These are phyloP conservation scores for Pterulicium gracile DNA, from an alignment of 1,284 basidiomycete species.

Conservation along the genomic window DNA sequence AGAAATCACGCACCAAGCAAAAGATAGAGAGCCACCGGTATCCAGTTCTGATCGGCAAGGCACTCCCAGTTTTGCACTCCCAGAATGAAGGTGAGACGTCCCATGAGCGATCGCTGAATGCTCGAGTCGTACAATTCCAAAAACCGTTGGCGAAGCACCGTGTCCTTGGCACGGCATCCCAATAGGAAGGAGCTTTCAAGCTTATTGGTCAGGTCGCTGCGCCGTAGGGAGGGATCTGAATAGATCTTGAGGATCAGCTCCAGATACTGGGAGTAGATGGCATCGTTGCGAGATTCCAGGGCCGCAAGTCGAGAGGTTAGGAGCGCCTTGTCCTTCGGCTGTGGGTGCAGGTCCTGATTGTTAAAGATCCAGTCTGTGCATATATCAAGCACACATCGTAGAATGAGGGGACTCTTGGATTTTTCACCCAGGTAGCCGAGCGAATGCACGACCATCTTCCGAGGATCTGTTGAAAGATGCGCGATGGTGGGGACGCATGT, in stretches of 20 bases:
- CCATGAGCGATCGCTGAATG: conserved; percentile 74
- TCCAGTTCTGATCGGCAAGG: conserved; percentile 91
- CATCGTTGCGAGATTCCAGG: conserved; percentile 73
- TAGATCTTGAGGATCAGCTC: conserved; percentile 94
- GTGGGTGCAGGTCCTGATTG: conserved; percentile 77
- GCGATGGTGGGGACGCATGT: conserved; percentile 59
- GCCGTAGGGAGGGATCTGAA: conserved; percentile 73
- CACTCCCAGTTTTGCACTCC: conserved; percentile 96
- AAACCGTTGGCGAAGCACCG: conserved; percentile 76
- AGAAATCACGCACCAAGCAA: too few species aligned
- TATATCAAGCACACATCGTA: conserved; percentile 81
- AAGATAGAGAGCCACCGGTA: conserved; percentile 85
- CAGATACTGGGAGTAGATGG: conserved; percentile 77
- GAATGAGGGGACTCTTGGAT: conserved; percentile 77
- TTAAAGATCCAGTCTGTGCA: conserved; percentile 85
- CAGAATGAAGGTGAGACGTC: conserved; percentile 83
- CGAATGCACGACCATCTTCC: conserved; percentile 62
- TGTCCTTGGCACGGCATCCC: conserved; percentile 82
- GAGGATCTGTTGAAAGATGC: conserved; percentile 55
- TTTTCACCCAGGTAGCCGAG: conserved; percentile 85
- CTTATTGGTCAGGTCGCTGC: conserved; percentile 90
- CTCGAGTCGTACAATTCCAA: conserved; percentile 87
- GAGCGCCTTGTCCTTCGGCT: conserved; percentile 92
- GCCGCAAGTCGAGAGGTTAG: conserved; percentile 86
- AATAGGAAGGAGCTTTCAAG: conserved; percentile 92